These are phyloP conservation scores for Casuarina glauca DNA, from an alignment of 306 rosid species.

Conservation along the genomic window DNA sequence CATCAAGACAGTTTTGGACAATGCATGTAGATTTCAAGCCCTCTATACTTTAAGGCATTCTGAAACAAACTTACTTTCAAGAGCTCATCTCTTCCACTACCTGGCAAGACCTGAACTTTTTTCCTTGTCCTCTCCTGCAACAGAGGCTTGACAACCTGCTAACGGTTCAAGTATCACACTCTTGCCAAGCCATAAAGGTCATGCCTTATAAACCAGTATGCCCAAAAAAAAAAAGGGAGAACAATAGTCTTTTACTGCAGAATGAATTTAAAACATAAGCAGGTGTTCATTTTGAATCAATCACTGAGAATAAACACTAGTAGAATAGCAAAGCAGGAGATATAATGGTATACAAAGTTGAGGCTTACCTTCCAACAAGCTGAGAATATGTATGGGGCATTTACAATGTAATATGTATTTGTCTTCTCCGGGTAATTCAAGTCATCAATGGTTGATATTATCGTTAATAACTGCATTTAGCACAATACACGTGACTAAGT, in stretches of 20 bases:
- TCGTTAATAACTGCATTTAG: constrained; percentile 66
- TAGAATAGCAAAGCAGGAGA: constrained; percentile 6
- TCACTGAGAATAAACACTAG: neutral
- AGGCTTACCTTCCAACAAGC: constrained; percentile 90
- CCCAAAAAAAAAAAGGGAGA: neutral
- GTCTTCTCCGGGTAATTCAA: constrained; percentile 96
- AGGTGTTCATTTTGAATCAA: constrained; percentile 8
- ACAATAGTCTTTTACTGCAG: neutral
- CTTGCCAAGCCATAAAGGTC: constrained; percentile 1
- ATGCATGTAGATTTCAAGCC: neutral
- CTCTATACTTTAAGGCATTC: neutral
- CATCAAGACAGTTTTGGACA: neutral
- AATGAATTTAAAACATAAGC: constrained; percentile 2
- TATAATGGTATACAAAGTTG: constrained; percentile 23
- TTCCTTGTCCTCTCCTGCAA: constrained; percentile 92
- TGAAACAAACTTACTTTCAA: constrained; percentile 53
- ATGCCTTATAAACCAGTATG: neutral
- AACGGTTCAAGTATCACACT: constrained; percentile 19
- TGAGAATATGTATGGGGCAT: constrained; percentile 83
- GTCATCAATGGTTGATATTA: constrained; percentile 87
- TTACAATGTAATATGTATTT: constrained; percentile 83
- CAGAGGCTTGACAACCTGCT: constrained; percentile 94
- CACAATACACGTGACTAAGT: constrained; percentile 26
- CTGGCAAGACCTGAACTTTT: constrained; percentile 82
- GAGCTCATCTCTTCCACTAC: constrained; percentile 86